Evolutionary conservation across 208 protist species (phyloP).

Genomic region (Leishmania arabica): DNA sequence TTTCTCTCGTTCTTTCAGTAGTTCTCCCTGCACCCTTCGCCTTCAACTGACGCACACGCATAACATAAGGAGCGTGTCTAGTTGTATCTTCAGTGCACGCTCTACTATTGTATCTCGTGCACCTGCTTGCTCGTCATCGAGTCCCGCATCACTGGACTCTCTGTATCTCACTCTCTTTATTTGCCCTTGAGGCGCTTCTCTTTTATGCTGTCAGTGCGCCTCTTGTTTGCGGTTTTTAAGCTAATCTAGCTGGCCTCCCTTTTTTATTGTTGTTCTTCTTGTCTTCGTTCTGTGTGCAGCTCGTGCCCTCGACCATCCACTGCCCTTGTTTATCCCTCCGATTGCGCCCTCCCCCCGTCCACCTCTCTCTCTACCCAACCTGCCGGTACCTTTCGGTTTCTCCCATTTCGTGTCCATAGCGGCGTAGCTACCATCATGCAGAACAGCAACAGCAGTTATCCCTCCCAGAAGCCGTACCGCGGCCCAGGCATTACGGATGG

Average conservation of each 20-base stretch:
- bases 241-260: neutral
- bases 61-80: neutral
- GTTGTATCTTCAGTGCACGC: neutral
- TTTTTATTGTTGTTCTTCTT: neutral
- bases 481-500: neutral
- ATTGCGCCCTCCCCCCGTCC: neutral
- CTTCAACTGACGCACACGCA: neutral
- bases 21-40: neutral
- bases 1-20: neutral
- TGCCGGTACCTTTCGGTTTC: neutral
- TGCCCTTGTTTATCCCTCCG: neutral
- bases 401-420: neutral
- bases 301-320: neutral
- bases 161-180: neutral
- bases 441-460: slow-evolving; percentile 7
- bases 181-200: neutral
- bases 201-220: neutral
- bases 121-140: neutral
- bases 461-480: neutral
- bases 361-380: too few species aligned
- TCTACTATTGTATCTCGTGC: neutral
- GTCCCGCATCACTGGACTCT: neutral
- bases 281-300: neutral
- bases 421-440: neutral
- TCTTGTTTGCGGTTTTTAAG: neutral